Evolutionary conservation across 2,329 filamentous ascomycete genomes (phyloP).

Genomic region (Nemania sp.): DNA sequence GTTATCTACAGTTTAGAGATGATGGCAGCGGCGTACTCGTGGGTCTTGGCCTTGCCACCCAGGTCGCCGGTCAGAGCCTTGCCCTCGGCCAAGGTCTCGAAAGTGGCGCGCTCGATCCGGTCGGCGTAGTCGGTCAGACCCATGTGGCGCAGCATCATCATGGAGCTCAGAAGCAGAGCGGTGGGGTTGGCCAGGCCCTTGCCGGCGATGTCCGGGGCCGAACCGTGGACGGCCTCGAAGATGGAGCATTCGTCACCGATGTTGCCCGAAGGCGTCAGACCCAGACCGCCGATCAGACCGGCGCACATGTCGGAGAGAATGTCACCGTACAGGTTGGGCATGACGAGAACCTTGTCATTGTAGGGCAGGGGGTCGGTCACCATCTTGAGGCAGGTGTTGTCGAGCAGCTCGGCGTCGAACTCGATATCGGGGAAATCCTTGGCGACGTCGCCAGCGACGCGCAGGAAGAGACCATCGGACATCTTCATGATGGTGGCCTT

Average conservation of each 20-base stretch:
- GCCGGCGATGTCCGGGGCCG: conserved; percentile 93
- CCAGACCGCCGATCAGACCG: conserved; percentile 95
- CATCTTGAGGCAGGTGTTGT: conserved; percentile 99
- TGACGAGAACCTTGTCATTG: conserved; percentile 98
- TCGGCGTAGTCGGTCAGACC: conserved; percentile 80
- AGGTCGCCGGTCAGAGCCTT: conserved; percentile 95
- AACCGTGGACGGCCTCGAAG: conserved; percentile 99
- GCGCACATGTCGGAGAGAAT: conserved; percentile 99
- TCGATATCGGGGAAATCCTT: conserved; percentile 96
- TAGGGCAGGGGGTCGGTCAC: conserved; percentile 94
- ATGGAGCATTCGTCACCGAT: conserved; percentile 99
- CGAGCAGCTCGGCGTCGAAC: conserved; percentile 96
- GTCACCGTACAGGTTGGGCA: conserved; percentile 98
- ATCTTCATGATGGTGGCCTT: conserved; percentile 99
- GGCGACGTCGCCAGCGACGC: conserved; percentile 79
- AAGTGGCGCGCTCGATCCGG: conserved; percentile 92
- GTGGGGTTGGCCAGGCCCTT: conserved; percentile 97
- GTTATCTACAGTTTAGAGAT: conserved; percentile 67
- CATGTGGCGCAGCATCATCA: conserved; percentile 99
- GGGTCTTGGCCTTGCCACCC: conserved; percentile 93
- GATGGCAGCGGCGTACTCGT: conserved; percentile 91
- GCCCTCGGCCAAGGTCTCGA: conserved; percentile 93
- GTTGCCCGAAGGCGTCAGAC: conserved; percentile 96
- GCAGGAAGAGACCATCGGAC: conserved; percentile 97
- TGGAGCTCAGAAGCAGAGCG: conserved; percentile 89